Evolutionary conservation across 768 basidiomycete genomes (phyloP), one percentile per base, ranked within the genome.

Genomic region (Sutorius australiensis): DNA sequence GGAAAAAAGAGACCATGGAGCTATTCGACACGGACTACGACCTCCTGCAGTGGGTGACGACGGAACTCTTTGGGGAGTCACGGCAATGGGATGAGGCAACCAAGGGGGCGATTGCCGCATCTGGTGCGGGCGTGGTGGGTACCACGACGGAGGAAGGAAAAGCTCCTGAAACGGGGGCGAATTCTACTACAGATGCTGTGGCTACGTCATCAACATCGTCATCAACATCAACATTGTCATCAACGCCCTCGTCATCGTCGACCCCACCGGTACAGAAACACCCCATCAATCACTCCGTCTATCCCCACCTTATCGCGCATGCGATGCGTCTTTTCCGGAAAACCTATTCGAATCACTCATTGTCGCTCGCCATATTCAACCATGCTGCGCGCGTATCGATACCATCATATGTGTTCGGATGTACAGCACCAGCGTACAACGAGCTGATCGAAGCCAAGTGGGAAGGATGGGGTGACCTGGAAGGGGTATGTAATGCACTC

Each of bases 371-470:
- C 17, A 78, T 95, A 24, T 98, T 97, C 73, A 76, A 86, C 46
- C 79, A 93, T 66, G 89, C 92, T 0, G 81, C 84, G 37, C 78
- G 79, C 37, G 79, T 84, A 4, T 91, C 89, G 1, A 80, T 87
- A 45, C 77, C 84, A 5, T 92, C 88, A 5, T 98, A 91, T 67
- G 86, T 95, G 30, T 86, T 86, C 61, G 95, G 94, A 3, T 98
- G 95, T 69, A 87, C 90, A 10, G 89, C 93, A 0, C 78, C 78
- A 10, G 88, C 86, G 0, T 97, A 95, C 70, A 92, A 94, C 68
- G 92, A 95, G 65, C 77, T 94, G 17, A 80, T 98, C 27, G 76
- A 81, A 61, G 92, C 89, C n/a, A 82, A 82, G 17, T 98, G 95
- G 95, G 70, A 74, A 8, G 82, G 78, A 50, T 91, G 95, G 74